Evolutionary conservation across 805 yeast genomes (phyloP), one percentile per base, ranked within the genome.

Genomic region (Brettanomyces sp.): DNA sequence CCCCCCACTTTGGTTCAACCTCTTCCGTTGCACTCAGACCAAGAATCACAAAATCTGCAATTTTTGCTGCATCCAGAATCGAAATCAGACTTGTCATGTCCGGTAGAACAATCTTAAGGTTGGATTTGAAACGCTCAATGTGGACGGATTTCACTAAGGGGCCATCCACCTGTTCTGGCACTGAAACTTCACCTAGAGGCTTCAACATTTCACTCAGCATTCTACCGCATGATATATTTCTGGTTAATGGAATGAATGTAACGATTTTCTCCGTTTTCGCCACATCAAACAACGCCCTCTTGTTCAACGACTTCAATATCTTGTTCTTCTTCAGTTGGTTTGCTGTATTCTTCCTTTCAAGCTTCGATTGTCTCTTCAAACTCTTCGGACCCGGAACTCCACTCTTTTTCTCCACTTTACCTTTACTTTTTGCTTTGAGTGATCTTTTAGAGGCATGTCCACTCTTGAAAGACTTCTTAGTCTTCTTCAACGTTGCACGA

Each of bases 361-460:
- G 57, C 54, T 71, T 74, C 41, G 73, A 68, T 43, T 65, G 62
- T 24, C 61, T 62, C 50, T 68, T 69, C 23, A 64, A 50, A 25
- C 69, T 57, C 49, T 69, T 70, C 44, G 70, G 61, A 32, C 65
- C 50, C 37, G 68, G 58, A 21, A 58, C 49, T 33, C 62, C 47
- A 38, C 48, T 52, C 2, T 76, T 66, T 56, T 82, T 85, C 59
- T 90, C 98, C 34, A 91, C 86, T 63, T 88, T 90, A 49, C 98
- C 98, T 59, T 85, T 90, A 56, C 70, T 70, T 48, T 78, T 71
- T 52, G 87, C 85, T 60, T 89, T 95, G 57, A 91, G 64, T 34
- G 89, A 78, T 49, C 96, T 85, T 60, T 93, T 93, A 12, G 95
- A 78, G 21, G 96, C 77, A 70, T 93, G 99, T 60, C 82, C 85